Base-by-base conservation (phyloP, 257 asterid species). In the Solanum corneliomulleri region DNA sequence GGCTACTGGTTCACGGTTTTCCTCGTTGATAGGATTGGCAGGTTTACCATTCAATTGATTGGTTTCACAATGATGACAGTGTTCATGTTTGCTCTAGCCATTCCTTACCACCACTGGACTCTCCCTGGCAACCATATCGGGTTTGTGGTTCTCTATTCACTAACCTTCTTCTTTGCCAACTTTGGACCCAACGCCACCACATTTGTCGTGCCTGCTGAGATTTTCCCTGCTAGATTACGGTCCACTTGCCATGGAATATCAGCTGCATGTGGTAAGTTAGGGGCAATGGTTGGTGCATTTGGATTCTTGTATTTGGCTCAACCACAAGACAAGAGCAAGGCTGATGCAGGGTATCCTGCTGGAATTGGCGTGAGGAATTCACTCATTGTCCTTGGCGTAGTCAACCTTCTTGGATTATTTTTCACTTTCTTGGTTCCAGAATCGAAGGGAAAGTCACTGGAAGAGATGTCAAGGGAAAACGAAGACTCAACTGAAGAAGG, bases 231-330 rank as follows among this genome's bases (percentile, higher is more conserved):
- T 23, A 69, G 68, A 76, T 47, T 68, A 37, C 15, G 76, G 42
- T 29, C 76, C 0, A 85, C 60, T 21, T 27, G 83, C 83, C 98
- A 94, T 35, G 98, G 98, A 1, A 91, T 94, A 74, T 94, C 95
- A 1, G 96, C 96, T 0, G 98, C 98, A 3, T 74, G 94, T 0
- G 98, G 96, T n/a, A 94, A 93, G 87, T 71, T 91, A 8, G 98
- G 98, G 11, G 96, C 96, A 3, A 94, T 94, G 4, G 80, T 94
- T 1, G 98, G 98, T 39, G 98, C 96, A 9, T 94, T 93, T 58
- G 98, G 94, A 81, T 94, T 93, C 88, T 70, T 92, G 85, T 92
- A 92, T 82, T 64, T 94, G 86, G 96, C 95, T 9, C 98, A 93
- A 87, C 89, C 82, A 56, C 88, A 80, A 45, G 94, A 94, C 86